Conservation (phyloP, 805 yeast genomes). For the Monosporozyma servazzii region DNA sequence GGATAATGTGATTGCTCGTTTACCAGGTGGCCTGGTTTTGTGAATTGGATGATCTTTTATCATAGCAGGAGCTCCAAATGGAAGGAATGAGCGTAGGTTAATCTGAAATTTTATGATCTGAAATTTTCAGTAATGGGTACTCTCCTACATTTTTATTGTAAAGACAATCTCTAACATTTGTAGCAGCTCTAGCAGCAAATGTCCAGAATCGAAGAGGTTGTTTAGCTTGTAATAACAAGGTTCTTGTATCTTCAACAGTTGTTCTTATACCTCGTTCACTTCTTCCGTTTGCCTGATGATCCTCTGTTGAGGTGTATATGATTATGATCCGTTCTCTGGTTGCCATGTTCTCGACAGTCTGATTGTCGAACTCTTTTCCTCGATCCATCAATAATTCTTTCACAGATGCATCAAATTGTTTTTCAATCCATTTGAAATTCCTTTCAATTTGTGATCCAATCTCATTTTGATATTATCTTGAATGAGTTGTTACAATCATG, state of each 20-base stretch:
- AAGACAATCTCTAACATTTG: slow-evolving; percentile 2
- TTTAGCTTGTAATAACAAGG: not conserved
- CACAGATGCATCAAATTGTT: not conserved
- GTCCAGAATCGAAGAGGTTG: slow-evolving; percentile 3
- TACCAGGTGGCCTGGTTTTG: not conserved
- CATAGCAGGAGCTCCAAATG: slow-evolving; percentile 2
- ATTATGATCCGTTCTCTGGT: not conserved
- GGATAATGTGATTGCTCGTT: not conserved
- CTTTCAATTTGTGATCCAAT: slow-evolving; percentile 1
- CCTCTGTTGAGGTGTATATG: slow-evolving; percentile 2
- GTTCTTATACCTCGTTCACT: slow-evolving; percentile 5
- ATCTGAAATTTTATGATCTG: not conserved
- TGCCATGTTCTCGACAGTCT: not conserved
- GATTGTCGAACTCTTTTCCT: slow-evolving; percentile 6
- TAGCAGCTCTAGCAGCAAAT: slow-evolving; percentile 5
- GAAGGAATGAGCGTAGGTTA: slow-evolving; percentile 1
- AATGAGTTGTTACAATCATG: slow-evolving; percentile 2
- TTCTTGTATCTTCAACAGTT: slow-evolving; percentile 1
- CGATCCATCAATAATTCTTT: slow-evolving; percentile 3
- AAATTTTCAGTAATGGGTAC: not conserved
- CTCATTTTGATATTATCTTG: not conserved
- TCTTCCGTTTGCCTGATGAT: slow-evolving; percentile 6
- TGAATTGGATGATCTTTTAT: not conserved
- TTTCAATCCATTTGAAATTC: slow-evolving; percentile 1
- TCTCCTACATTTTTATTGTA: not conserved